A percentile compares a stretch with the other conserved stretches of the same genome.
Conservation (phyloP, 2,329 filamentous ascomycete genomes). For the Stagonosporopsis rhizophila region DNA sequence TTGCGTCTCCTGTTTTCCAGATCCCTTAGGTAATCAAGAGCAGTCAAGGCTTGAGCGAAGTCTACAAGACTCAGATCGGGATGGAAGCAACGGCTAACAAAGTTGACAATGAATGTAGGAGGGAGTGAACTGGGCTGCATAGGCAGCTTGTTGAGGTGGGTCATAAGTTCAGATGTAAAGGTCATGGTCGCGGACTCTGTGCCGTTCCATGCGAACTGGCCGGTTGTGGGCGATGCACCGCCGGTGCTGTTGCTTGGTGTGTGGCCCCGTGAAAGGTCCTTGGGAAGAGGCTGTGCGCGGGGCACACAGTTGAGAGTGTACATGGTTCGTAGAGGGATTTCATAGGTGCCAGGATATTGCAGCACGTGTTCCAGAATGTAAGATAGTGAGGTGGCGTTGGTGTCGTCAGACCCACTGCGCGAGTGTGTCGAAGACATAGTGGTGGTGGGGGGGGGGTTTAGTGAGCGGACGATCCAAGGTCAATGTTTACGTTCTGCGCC, state of each 20-base stretch:
- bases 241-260: slow-evolving; percentile 47
- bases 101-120: slow-evolving; percentile 67
- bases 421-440: slow-evolving; percentile 47
- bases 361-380: slow-evolving; percentile 58
- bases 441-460: slow-evolving; percentile 7
- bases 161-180: slow-evolving; percentile 60
- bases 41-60: slow-evolving; percentile 70
- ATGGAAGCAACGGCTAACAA: slow-evolving; percentile 67
- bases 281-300: slow-evolving; percentile 51
- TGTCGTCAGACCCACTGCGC: slow-evolving; percentile 49
- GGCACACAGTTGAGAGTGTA: slow-evolving; percentile 70
- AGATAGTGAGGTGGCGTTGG: slow-evolving; percentile 39
- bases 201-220: slow-evolving; percentile 43
- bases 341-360: slow-evolving; percentile 68
- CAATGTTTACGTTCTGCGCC: slow-evolving; percentile 12
- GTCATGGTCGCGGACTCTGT: slow-evolving; percentile 51
- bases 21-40: slow-evolving; percentile 70
- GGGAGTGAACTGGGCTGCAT: slow-evolving; percentile 68
- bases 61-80: slow-evolving; percentile 64
- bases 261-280: slow-evolving; percentile 38
- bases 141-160: slow-evolving; percentile 64
- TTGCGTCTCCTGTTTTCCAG: slow-evolving; percentile 66
- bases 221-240: slow-evolving; percentile 44
- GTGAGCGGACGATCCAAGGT: neutral
- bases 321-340: slow-evolving; percentile 72